Conservation (phyloP, 2,329 filamentous ascomycete genomes). For the Penicillium psychrosexuale region DNA sequence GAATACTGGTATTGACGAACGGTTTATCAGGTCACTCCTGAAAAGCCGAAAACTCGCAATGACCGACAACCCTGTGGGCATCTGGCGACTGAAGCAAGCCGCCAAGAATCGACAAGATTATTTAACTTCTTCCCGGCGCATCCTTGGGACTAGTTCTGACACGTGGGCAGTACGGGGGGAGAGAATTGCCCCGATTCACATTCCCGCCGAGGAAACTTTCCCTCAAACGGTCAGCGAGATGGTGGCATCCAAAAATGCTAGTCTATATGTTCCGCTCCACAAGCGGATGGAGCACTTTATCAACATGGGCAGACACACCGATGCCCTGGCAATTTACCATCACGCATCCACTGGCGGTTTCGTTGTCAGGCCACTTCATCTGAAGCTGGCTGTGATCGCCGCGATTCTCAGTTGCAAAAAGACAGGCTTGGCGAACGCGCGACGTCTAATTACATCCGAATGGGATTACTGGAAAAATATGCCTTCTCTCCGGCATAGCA, state of each 20-base stretch:
- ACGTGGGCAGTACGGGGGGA: constrained; percentile 12
- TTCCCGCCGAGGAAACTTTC: constrained; percentile 21
- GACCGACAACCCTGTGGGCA: constrained; percentile 35
- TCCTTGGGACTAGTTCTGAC: constrained; percentile 32
- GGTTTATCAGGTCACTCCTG: constrained; percentile 33
- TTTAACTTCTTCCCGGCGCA: constrained; percentile 32
- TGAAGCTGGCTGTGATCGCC: constrained; percentile 39
- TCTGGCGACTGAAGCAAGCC: constrained; percentile 43
- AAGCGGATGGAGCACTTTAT: constrained; percentile 39
- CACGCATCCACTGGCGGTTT: constrained; percentile 30
- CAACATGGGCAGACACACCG: constrained; percentile 34
- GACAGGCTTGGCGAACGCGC: constrained; percentile 25
- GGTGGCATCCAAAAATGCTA: constrained; percentile 27
- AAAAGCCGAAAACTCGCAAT: constrained; percentile 34
- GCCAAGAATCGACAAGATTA: constrained; percentile 34
- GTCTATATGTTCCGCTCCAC: constrained; percentile 35
- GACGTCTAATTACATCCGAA: constrained; percentile 33
- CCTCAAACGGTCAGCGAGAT: constrained; percentile 30
- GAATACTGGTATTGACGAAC: constrained; percentile 32
- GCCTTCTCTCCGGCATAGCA: constrained; percentile 17
- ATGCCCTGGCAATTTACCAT: constrained; percentile 32
- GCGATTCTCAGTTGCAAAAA: constrained; percentile 32
- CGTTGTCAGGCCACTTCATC: constrained; percentile 33
- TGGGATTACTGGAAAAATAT: constrained; percentile 17
- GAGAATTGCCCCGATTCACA: constrained; percentile 16